Percentiles rank a stretch among this genome's conserved stretches.
These are phyloP conservation scores for Abrus pulchellus DNA, from an alignment of 306 rosid genomes.

Conservation along the genomic window DNA sequence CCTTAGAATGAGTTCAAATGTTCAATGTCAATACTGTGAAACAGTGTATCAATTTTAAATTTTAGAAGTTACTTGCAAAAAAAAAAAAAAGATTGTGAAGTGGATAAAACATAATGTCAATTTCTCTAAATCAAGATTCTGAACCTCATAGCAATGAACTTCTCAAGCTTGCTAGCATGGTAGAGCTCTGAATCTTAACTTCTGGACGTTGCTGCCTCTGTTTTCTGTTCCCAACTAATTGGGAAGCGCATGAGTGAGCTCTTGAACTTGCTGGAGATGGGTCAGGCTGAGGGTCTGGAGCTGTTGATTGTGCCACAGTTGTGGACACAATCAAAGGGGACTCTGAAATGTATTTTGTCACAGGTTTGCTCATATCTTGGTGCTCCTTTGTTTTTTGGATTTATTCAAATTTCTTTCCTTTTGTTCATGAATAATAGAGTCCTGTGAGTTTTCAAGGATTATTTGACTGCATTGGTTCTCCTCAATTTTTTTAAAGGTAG, in stretches of 20 bases:
- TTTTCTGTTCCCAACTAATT: slow-evolving; percentile 50
- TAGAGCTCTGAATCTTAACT: background rate
- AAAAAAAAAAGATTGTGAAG: slow-evolving; percentile 9
- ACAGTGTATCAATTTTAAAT: background rate
- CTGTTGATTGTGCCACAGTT: slow-evolving; percentile 2
- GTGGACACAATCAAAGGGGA: background rate
- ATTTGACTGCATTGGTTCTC: background rate
- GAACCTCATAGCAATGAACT: background rate
- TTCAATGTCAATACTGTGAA: slow-evolving; percentile 10
- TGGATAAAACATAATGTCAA: slow-evolving; percentile 4
- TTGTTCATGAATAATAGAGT: slow-evolving; percentile 3
- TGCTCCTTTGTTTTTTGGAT: background rate
- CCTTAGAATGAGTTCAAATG: slow-evolving; percentile 23
- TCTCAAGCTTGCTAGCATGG: slow-evolving; percentile 16
- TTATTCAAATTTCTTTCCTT: background rate
- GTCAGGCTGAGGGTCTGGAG: background rate
- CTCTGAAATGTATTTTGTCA: background rate
- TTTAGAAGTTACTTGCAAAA: background rate
- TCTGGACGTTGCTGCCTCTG: slow-evolving; percentile 56
- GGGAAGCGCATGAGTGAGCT: slow-evolving; percentile 2
- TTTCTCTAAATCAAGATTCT: slow-evolving; percentile 5
- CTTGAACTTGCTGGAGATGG: slow-evolving; percentile 7
- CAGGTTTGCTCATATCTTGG: slow-evolving; percentile 23
- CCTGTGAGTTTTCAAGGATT: slow-evolving; percentile 18
- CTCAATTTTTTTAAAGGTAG: background rate